Evolutionary conservation across 2,329 filamentous ascomycete genomes (phyloP).

Genomic region (Phialemoniopsis sp.): DNA sequence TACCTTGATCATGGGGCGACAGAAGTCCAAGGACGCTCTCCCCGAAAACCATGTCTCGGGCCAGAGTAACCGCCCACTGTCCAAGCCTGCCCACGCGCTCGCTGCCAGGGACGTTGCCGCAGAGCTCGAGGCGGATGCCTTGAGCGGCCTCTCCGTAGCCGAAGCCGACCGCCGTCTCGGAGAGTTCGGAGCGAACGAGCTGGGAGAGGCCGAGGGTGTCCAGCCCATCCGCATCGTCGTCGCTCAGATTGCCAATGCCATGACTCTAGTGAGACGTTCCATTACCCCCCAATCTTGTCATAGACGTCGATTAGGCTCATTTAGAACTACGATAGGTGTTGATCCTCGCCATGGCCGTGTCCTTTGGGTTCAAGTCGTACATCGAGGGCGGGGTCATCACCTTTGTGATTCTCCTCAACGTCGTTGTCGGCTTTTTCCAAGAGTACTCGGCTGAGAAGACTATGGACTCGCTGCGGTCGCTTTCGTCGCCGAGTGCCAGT

Average conservation of each 20-base stretch:
- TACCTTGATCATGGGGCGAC: constrained; percentile 14
- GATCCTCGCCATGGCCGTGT: constrained; percentile 44
- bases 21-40: constrained; percentile 16
- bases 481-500: constrained; percentile 43
- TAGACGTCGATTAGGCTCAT: too few species aligned
- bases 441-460: constrained; percentile 50
- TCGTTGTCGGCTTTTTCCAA: constrained; percentile 49
- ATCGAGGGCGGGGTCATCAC: constrained; percentile 51
- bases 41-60: constrained; percentile 27
- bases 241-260: constrained; percentile 56
- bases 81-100: constrained; percentile 60
- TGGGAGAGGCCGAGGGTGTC: constrained; percentile 50
- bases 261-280: constrained; percentile 46
- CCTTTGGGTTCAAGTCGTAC: constrained; percentile 44
- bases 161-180: constrained; percentile 45
- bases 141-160: constrained; percentile 45
- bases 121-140: constrained; percentile 46
- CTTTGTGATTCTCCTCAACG: constrained; percentile 46
- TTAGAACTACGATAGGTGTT: constrained; percentile 22
- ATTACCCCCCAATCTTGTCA: too few species aligned
- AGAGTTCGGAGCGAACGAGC: constrained; percentile 51
- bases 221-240: constrained; percentile 52
- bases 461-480: constrained; percentile 44
- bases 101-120: constrained; percentile 42
- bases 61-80: constrained; percentile 46